Base-by-base conservation (phyloP, 2,329 filamentous ascomycete genomes). In the Reticulascus tulasneorum region DNA sequence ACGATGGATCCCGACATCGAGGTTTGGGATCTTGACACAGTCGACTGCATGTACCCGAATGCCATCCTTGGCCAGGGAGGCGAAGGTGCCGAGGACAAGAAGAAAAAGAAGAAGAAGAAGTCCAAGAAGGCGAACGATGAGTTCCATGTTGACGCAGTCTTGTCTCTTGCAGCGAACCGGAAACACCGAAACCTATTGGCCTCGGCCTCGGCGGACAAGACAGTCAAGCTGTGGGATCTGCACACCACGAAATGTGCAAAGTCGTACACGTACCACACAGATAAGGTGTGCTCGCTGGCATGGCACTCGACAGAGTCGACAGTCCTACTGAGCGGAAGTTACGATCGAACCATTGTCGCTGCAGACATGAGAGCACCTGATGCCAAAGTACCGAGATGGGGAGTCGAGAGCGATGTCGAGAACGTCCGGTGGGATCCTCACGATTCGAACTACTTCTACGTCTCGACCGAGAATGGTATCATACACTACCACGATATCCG, bases 1-100 rank as follows among this genome's bases (percentile, higher is more conserved):
- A 97, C 93, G 5, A 95, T 97, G 80, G 91, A 97, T 56, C 91
- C 93, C 2, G 93, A 98, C 55, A 98, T 98, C 50, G 93, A 98
- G 68, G 82, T 98, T 35, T 98, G 93, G 93, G 90, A 98, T 57
- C 72, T 98, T 35, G 93, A 98, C 59, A 84, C 89, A 7, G 81
- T 98, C 34, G 93, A 98, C 66, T 86, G 85, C 78, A 94, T 98
- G 86, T 98, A 96, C 56, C 93, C 93, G 16, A 94, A 95, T 57
- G 90, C 91, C 9, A 94, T 98, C 46, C 79, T 98, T 6, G 93
- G 93, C 9, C 85, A 91, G 55, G 80, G 77, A 37, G 71, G 69
- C 23, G 69, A 73, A 29, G 66, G 67, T 12, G 72, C 73, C 18
- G 69, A 70, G 40, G 63, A 72, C 46, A 82, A 81, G 60, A 75